Percentiles rank a stretch among this genome's conserved stretches.
Evolutionary conservation across 345 rosid species (phyloP).

Genomic region (Excoecaria agallocha): DNA sequence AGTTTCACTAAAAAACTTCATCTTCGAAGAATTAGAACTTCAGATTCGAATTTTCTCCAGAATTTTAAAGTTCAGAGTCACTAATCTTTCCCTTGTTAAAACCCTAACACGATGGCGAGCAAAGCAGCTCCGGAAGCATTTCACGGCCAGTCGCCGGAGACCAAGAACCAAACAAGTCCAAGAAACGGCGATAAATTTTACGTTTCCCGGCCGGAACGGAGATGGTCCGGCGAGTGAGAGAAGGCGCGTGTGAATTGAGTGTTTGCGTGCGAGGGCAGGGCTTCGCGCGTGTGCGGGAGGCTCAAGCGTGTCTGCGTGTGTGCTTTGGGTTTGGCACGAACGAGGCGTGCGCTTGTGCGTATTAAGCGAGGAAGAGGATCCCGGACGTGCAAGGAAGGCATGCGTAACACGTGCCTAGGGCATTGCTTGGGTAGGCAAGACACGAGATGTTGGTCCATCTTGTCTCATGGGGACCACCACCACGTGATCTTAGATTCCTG

Average conservation of each 20-base stretch:
- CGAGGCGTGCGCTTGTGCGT: constrained; percentile 53
- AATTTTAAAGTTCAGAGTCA: not conserved
- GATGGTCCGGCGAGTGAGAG: constrained; percentile 32
- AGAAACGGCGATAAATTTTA: constrained; percentile 21
- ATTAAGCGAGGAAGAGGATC: constrained; percentile 24
- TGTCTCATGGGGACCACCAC: not conserved
- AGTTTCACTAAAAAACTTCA: constrained; percentile 21
- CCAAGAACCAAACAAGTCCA: not conserved
- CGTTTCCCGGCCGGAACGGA: constrained; percentile 36
- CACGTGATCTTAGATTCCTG: constrained; percentile 29
- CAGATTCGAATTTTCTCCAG: constrained; percentile 17
- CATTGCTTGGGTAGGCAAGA: constrained; percentile 9
- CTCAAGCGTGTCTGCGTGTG: constrained; percentile 54
- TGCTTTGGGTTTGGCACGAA: constrained; percentile 73
- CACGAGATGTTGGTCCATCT: constrained; percentile 26
- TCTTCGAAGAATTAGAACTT: constrained; percentile 8
- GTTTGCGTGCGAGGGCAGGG: constrained; percentile 37
- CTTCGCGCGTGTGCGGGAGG: constrained; percentile 63
- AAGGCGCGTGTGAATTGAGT: constrained; percentile 52
- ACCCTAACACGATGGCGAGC: constrained; percentile 22
- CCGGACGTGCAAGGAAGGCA: constrained; percentile 40
- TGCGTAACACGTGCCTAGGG: constrained; percentile 40
- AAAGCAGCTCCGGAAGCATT: constrained; percentile 24
- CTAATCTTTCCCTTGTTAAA: constrained; percentile 4
- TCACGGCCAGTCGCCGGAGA: constrained; percentile 17